A percentile compares a stretch with the other conserved stretches of the same genome.
These are phyloP conservation scores for Taiozyma sp. DNA, from an alignment of 1,139 yeast species.

Conservation along the genomic window DNA sequence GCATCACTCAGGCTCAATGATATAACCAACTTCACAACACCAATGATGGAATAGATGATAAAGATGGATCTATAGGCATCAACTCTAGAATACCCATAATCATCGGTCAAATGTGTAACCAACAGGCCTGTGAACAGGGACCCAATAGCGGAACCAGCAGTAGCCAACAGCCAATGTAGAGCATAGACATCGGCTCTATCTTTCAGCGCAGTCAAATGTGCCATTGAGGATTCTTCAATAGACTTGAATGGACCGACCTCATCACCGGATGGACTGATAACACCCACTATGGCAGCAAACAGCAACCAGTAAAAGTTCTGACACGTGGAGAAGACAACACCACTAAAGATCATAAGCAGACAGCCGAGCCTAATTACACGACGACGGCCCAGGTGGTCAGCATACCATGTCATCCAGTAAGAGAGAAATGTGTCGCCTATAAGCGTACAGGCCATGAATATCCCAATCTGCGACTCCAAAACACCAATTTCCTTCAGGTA, in stretches of 20 bases:
- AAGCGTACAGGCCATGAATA: constrained; percentile 78
- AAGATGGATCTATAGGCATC: constrained; percentile 57
- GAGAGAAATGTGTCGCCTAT: constrained; percentile 77
- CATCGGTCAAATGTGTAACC: constrained; percentile 32
- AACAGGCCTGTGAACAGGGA: constrained; percentile 58
- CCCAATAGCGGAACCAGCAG: constrained; percentile 75
- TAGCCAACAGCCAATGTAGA: constrained; percentile 47
- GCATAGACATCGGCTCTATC: constrained; percentile 73
- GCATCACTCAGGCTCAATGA: constrained; percentile 45
- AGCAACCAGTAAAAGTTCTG: constrained; percentile 51
- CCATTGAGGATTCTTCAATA: constrained; percentile 80
- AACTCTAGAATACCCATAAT: constrained; percentile 21
- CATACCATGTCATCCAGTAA: constrained; percentile 68
- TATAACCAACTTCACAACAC: constrained; percentile 46
- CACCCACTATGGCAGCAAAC: constrained; percentile 60
- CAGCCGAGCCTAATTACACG: constrained; percentile 61
- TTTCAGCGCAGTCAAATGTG: constrained; percentile 65
- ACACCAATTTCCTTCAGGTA: constrained; percentile 55
- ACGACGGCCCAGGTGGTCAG: constrained; percentile 72
- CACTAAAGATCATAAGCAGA: constrained; percentile 64
- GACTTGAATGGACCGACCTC: constrained; percentile 93
- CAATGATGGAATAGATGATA: constrained; percentile 49
- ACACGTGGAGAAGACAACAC: constrained; percentile 52
- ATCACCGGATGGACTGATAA: constrained; percentile 86
- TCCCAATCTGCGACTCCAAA: constrained; percentile 57